Evolutionary conservation across 495 filamentous ascomycete genomes (phyloP).

Genomic region (Aspergillus saccharolyticus): DNA sequence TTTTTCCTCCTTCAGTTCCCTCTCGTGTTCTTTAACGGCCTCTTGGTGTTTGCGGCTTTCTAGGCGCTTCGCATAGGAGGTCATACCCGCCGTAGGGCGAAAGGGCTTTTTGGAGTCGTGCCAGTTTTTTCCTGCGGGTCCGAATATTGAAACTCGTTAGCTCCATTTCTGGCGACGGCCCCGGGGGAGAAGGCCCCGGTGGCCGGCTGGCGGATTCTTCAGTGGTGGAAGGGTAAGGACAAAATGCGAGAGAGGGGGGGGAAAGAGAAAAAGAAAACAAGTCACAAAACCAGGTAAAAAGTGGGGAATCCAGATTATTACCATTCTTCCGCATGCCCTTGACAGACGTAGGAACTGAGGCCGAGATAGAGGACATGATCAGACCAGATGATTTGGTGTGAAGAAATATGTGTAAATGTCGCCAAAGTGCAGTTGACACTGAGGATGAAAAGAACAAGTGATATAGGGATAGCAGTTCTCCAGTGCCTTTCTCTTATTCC

Average conservation of each 20-base stretch:
- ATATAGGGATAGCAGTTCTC: constrained; percentile 1
- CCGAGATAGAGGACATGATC: constrained; percentile 27
- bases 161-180: too few relatives aligned
- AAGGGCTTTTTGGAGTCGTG: constrained; percentile 78
- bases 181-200: too few relatives aligned
- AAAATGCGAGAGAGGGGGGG: not conserved
- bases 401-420: not conserved
- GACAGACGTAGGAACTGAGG: constrained; percentile 18
- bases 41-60: constrained; percentile 58
- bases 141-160: constrained; percentile 17
- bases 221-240: not conserved
- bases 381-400: not conserved
- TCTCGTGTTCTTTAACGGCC: constrained; percentile 80
- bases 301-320: constrained; percentile 18
- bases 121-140: constrained; percentile 84
- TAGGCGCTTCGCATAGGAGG: constrained; percentile 69
- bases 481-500: constrained; percentile 1
- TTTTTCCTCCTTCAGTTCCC: constrained; percentile 94
- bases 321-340: constrained; percentile 47
- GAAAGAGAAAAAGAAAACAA: constrained; percentile 7
- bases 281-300: constrained; percentile 14
- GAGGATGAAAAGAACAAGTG: not conserved
- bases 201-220: too few relatives aligned
- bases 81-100: constrained; percentile 70
- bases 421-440: not conserved